Percentiles rank a stretch among this genome's conserved stretches.
Conservation (phyloP, 352 stramenopile genomes). For the Saprolegnia diclina region DNA sequence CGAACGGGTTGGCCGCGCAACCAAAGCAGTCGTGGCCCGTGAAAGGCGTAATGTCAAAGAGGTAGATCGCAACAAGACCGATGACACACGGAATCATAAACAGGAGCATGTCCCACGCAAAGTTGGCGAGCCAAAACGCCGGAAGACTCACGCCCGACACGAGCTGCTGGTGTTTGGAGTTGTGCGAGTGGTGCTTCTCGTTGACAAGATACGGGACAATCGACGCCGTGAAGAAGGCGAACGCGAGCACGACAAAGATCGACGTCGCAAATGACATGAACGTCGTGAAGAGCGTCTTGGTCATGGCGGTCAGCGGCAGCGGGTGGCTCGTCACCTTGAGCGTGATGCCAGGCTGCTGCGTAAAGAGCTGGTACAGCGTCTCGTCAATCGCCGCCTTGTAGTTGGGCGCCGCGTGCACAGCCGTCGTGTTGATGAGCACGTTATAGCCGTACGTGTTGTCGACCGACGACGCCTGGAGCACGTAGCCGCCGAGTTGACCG, state of each 20-base stretch:
- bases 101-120: slow-evolving; percentile 88
- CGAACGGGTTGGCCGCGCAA: slow-evolving; percentile 44
- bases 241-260: slow-evolving; percentile 85
- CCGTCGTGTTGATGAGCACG: slow-evolving; percentile 36
- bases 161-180: slow-evolving; percentile 95
- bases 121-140: slow-evolving; percentile 96
- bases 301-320: slow-evolving; percentile 47
- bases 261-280: slow-evolving; percentile 67
- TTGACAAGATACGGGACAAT: slow-evolving; percentile 95
- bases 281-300: slow-evolving; percentile 44
- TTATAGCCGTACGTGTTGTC: slow-evolving; percentile 35
- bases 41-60: slow-evolving; percentile 43
- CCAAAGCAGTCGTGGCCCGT: slow-evolving; percentile 45
- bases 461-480: slow-evolving; percentile 40
- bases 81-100: slow-evolving; percentile 75
- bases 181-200: slow-evolving; percentile 86
- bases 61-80: slow-evolving; percentile 44
- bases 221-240: slow-evolving; percentile 88
- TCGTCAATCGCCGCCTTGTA: slow-evolving; percentile 37
- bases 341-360: slow-evolving; percentile 29
- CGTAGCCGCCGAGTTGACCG: slow-evolving; percentile 43
- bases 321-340: slow-evolving; percentile 55
- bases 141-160: slow-evolving; percentile 90
- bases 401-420: slow-evolving; percentile 27
- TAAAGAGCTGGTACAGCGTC: slow-evolving; percentile 30